Conservation (phyloP, 441 rosid genomes). For the Eruca vesicaria region DNA sequence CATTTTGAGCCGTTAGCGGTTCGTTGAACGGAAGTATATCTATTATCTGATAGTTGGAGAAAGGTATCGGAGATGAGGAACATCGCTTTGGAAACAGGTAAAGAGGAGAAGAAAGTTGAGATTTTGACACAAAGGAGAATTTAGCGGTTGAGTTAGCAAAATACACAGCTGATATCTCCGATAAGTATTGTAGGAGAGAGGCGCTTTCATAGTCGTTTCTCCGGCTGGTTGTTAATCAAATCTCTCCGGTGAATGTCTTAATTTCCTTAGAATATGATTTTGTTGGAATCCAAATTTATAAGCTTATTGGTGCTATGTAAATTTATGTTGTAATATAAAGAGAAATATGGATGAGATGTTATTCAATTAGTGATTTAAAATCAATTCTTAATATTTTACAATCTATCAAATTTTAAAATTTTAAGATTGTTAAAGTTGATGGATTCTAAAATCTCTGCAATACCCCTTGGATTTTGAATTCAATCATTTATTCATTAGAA, state of each 20-base stretch:
- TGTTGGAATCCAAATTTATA: no score
- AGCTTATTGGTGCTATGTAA: no score
- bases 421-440: no score
- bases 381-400: no score
- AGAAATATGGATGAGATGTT: no score
- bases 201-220: conserved; percentile 73
- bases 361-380: no score
- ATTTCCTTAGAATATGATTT: neutral
- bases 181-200: conserved; percentile 58
- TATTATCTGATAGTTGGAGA: neutral
- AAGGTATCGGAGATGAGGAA: neutral
- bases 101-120: conserved; percentile 40
- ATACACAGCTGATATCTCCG: conserved; percentile 65
- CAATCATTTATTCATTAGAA: no score
- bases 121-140: conserved; percentile 62
- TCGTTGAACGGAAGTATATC: conserved; percentile 24
- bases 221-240: conserved; percentile 81
- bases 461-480: no score
- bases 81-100: conserved; percentile 32
- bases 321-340: no score
- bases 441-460: no score
- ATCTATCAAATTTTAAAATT: no score
- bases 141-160: conserved; percentile 64
- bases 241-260: conserved; percentile 59
- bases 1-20: conserved; percentile 8